Evolutionary conservation across 805 yeast species (phyloP), one percentile per base, ranked within the genome.

Genomic region (Maudiozyma turicensis): DNA sequence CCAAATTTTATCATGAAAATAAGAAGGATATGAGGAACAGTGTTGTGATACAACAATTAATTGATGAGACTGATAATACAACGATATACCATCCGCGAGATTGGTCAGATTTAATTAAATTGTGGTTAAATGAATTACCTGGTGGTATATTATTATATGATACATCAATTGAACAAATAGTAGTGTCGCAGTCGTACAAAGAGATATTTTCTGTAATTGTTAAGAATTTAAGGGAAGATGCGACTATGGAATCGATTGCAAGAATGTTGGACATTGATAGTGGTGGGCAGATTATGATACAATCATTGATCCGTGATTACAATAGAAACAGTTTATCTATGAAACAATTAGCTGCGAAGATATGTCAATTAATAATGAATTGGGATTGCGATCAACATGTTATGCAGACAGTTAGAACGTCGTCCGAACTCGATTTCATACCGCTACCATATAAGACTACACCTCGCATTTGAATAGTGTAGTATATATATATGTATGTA

Each of bases 81-180:
- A n/a, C 44, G 5, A 50, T 43, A 20, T 30, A 45, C 31, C 29
- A 50, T 3, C 26, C 52, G 0, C 45, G 40, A 7, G 62, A 58
- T 37, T 55, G 69, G 49, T 47, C 67, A 5, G 72, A 73, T 47
- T 66, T 77, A 15, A 64, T 80, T 50, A 80, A 80, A 56, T 58
- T 76, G 33, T 80, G 78, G 70, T 67, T 81, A 33, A 63, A 80
- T 63, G 86, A 81, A 55, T 61, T 80, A 38, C 84, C 84, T 0
- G 83, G 79, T 54, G 74, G 84, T 30, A 13, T 35, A 5, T 7
- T 35, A 5, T 13, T 35, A 3, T 6, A 15, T n/a, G 20, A 35
- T 35, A 35, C 13, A 13, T 13, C 14, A 7, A 9, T n/a, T 9
- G 8, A n/a, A 3, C 13, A 35, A 35, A n/a, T 35, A 35, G 14